Conservation (phyloP, 345 rosid genomes). For the Cardiospermum halicacabum region DNA sequence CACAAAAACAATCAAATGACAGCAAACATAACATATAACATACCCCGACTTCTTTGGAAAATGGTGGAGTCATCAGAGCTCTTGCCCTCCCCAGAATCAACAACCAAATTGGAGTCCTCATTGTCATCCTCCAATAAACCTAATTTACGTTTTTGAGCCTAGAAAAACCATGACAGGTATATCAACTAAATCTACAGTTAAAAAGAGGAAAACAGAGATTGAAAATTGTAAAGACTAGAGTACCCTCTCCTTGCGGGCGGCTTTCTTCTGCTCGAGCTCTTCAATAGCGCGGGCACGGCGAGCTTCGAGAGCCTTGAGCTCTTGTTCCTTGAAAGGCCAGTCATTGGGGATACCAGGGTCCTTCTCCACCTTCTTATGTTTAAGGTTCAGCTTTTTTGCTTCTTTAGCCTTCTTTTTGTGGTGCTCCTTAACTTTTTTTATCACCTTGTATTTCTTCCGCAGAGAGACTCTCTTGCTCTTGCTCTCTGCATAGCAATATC, state of each 20-base stretch:
- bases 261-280: conserved; percentile 81
- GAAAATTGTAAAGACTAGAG: background rate
- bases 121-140: conserved; percentile 51
- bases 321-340: conserved; percentile 97
- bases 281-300: conserved; percentile 86
- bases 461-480: conserved; percentile 88
- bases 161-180: background rate
- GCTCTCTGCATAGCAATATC: conserved; percentile 49
- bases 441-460: conserved; percentile 77
- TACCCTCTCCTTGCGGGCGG: conserved; percentile 92
- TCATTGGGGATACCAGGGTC: conserved; percentile 98
- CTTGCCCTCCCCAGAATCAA: conserved; percentile 24
- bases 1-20: background rate
- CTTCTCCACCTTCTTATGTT: conserved; percentile 69
- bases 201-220: background rate
- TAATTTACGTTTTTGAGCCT: conserved; percentile 80
- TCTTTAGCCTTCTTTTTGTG: conserved; percentile 96
- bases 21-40: background rate
- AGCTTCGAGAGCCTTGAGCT: conserved; percentile 86
- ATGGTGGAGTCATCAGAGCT: conserved; percentile 17
- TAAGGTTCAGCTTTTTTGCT: conserved; percentile 71
- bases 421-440: conserved; percentile 89
- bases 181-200: background rate
- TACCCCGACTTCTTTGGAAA: conserved; percentile 54
- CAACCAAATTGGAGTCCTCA: conserved; percentile 28